Base-by-base conservation (phyloP, 2,329 filamentous ascomycete species). In the Sporothrix humicola region DNA sequence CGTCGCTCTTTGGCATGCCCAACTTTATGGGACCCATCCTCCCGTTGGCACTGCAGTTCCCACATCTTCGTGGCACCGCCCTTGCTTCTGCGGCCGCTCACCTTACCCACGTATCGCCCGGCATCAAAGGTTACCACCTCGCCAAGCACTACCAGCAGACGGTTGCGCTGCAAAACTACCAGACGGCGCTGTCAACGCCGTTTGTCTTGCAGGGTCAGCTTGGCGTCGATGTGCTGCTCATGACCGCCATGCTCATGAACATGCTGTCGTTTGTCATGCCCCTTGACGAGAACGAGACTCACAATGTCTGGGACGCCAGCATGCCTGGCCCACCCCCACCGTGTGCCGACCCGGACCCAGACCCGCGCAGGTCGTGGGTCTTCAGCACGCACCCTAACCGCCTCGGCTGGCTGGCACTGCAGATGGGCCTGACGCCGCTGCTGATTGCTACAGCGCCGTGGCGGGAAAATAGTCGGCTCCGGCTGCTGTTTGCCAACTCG, bases 201-300 rank as follows among this genome's bases (percentile, higher is more conserved):
- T 72, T 77, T 42, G 59, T n/a, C 5, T 46, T 20, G 17, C 76
- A 76, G 42, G 76, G 76, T 15, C 74, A 77, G 69, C 26, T 65
- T 4, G 77, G 76, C 42, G 73, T 76, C 54, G 76, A 77, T 26
- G 74, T 73, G 8, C 73, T 79, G 58, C 69, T 79, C 37, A 69
- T 77, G 50, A 77, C 76, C 1, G 76, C 77, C 59, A 76, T 77
- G 75, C 69, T 78, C 23, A 75, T 77, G 65, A 79, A 77, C 75
- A 73, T 77, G 74, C 72, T 79, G 42, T 46, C 77, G 48, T 78
- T 78, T 63, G 69, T 74, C 13, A 69, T 79, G 69, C 77, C 77
- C 5, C 26, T 72, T 1, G 77, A 78, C 23, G 73, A 74, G 17
- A 66, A 65, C 26, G 75, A 75, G 50, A 9, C 48, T 12, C 46